Percentiles rank a stretch among this genome's conserved stretches.
Evolutionary conservation across 1,284 basidiomycete genomes (phyloP).

Genomic region (Schizophyllum commune): DNA sequence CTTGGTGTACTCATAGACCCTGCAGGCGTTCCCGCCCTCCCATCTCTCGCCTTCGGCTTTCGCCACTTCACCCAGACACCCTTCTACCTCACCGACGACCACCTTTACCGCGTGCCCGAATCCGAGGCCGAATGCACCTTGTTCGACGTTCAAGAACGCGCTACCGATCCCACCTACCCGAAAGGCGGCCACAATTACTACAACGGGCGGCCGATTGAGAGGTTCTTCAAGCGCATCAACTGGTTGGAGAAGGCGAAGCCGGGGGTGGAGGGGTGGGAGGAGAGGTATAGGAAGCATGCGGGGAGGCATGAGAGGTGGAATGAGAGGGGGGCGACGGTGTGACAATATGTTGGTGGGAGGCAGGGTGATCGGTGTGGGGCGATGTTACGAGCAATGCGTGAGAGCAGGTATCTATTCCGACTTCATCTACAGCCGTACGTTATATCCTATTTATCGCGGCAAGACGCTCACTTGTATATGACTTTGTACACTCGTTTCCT

Average conservation of each 20-base stretch:
- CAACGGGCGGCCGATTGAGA: constrained; percentile 43
- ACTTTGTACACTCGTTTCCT: no score
- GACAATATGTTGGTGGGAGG: no score
- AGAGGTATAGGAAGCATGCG: constrained; percentile 17
- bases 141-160: constrained; percentile 27
- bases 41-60: constrained; percentile 41
- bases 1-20: background rate
- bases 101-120: constrained; percentile 36
- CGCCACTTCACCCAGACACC: constrained; percentile 39
- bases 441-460: no score
- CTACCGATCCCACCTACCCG: constrained; percentile 24
- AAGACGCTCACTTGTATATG: no score
- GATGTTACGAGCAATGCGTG: no score
- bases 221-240: constrained; percentile 29
- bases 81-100: constrained; percentile 38
- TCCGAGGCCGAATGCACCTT: constrained; percentile 37
- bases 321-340: background rate
- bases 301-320: constrained; percentile 8
- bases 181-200: constrained; percentile 56
- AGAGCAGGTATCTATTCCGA: no score
- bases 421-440: no score
- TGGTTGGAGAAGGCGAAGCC: constrained; percentile 34
- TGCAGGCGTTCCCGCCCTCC: constrained; percentile 44
- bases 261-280: constrained; percentile 22
- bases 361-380: no score